Percentiles rank a stretch among this genome's conserved stretches.
These are phyloP conservation scores for Colletotrichum echinochloae DNA, from an alignment of 2,329 filamentous ascomycete species.

Conservation along the genomic window DNA sequence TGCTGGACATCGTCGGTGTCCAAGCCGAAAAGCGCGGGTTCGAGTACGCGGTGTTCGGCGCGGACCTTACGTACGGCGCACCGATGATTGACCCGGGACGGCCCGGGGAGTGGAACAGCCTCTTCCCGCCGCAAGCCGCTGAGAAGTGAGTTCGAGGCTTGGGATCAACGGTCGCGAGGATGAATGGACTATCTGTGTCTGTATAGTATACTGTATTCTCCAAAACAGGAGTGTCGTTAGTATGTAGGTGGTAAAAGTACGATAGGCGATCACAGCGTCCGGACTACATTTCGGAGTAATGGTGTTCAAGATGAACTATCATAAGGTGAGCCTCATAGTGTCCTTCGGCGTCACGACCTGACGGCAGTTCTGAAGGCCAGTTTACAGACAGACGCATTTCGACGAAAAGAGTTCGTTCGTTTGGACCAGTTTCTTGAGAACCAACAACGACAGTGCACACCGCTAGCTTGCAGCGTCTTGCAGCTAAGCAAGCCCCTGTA, in stretches of 20 bases:
- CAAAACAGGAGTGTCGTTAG: neutral
- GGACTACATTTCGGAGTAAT: neutral
- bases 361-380: neutral
- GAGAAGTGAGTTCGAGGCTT: constrained; percentile 8
- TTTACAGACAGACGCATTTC: neutral
- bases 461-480: neutral
- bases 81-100: constrained; percentile 1
- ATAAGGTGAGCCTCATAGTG: neutral
- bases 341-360: neutral
- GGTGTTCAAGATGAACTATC: neutral
- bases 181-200: neutral
- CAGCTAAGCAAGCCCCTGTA: neutral
- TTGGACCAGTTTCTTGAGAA: neutral
- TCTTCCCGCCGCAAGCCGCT: constrained; percentile 32
- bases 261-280: neutral
- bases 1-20: constrained; percentile 86
- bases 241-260: neutral
- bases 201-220: neutral
- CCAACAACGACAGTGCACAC: neutral
- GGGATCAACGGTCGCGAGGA: neutral
- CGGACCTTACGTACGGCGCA: constrained; percentile 77
- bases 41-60: constrained; percentile 69
- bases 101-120: constrained; percentile 19
- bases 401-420: neutral
- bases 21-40: constrained; percentile 70